Base-by-base conservation (phyloP, 192 early-diverging fungal genomes). In the Backusella sp. region DNA sequence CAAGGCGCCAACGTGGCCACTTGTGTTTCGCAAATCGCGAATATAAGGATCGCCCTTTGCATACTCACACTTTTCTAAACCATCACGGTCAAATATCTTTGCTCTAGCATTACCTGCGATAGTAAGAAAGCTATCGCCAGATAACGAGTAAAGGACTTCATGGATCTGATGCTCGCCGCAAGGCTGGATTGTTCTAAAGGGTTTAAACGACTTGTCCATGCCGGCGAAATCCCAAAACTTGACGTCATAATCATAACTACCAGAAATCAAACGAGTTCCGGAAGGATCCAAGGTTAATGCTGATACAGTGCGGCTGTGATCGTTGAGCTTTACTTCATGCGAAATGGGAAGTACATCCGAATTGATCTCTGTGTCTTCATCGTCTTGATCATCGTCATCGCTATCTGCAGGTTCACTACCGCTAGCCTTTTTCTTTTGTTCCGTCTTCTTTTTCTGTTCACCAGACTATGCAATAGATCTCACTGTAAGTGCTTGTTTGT, bases 31-130 rank as follows among this genome's bases (percentile, higher is more conserved):
- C 83, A 94, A 85, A 77, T 99, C 97, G 12, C 92, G 86, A 41
- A 99, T 91, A 77, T 99, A 99, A 73, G 94, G 93, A 79, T 99
- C 97, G 34, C 97, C 97, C 74, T 96, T 96, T 71, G 88, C 84
- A 68, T 88, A 96, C 74, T 96, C 93, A 12, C 76, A 83, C 46
- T 96, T 73, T 44, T 89, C 80, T n/a, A 86, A 68, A 0, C 97
- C 97, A 78, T 94, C 93, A 3, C 91, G 88, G 72, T 94, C 90
- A 72, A 91, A 95, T 15, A 99, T 76, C 76, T 93, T 93, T 11
- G 92, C 85, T 67, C 91, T 87, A 11, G 91, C 84, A 21, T 89
- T 86, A 42, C 91, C 90, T 1, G 95, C 91, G 1, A 96, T 95
- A 36, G 93, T 91, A 70, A 97, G 76, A 49, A 99, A 89, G 37